Base-by-base conservation (phyloP, 176 grass and related monocot species). In the Oryza nivara region DNA sequence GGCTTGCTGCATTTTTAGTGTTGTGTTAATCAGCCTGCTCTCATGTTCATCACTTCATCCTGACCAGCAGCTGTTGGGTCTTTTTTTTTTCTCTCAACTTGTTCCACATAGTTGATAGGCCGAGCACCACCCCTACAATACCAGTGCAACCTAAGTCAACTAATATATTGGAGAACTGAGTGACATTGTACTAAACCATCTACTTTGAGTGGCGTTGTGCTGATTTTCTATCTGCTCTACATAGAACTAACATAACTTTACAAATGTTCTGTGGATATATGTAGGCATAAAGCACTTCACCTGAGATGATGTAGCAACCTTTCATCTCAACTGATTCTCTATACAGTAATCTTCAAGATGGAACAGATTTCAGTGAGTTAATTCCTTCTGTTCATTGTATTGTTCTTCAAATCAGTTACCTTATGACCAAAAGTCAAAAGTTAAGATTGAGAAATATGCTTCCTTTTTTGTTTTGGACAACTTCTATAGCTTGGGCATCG, bases 301-400 rank as follows among this genome's bases (percentile, higher is more conserved):
- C 52, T 44, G 9, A 12, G 64, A 43, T 87, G 71, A 72, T 84
- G 34, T 87, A 80, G 71, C 12, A 68, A 58, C 60, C 35, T 66
- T 71, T 51, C 38, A 16, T 74, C 44, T 35, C 44, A 35, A 14
- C 54, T 48, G 30, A 72, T 76, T 79, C 43, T 87, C 25, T 11
- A 35, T 66, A 72, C 7, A 36, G 0, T 20, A 9, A 67, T 68
- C 19, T 45, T 75, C 71, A 71, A 76, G 52, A 91, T 91, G 89
- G 89, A 91, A 34, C 64, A 84, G 1, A 80, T 84, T 84, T 84
- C 65, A 28, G 89, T 91, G 66, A 91, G 85, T 87, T 75, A 14
- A 64, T 75, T 52, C 3, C 17, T 67, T 23, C 69, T 70, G 11
- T 80, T 69, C 52, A 63, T 70, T 75, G 13, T 8, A 54, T 51